These are phyloP conservation scores for Lunularia cruciata DNA, from an alignment of 225 moss, liverwort and hornwort genomes.

Conservation along the genomic window DNA sequence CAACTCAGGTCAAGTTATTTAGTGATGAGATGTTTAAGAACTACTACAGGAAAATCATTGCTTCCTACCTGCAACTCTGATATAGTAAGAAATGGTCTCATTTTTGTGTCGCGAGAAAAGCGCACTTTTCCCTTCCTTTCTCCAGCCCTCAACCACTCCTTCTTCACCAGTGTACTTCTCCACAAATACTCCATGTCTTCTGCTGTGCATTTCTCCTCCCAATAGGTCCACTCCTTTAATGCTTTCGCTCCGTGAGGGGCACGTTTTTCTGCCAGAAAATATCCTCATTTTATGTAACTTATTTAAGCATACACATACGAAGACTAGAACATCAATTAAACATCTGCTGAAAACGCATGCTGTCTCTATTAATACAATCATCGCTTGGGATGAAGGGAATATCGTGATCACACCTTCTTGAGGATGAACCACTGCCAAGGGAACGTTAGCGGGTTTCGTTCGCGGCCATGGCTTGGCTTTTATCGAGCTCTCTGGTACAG, in stretches of 20 bases:
- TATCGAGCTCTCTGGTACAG: slow-evolving; percentile 5
- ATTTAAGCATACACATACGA: too few relatives aligned
- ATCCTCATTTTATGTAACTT: neutral
- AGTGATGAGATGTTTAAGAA: too few relatives aligned
- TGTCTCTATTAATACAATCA: too few relatives aligned
- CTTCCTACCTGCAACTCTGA: slow-evolving; percentile 72
- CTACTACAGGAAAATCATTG: neutral
- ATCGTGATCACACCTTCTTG: slow-evolving; percentile 39
- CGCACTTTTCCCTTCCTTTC: slow-evolving; percentile 88
- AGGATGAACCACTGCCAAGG: slow-evolving; percentile 16
- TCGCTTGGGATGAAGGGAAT: too few relatives aligned
- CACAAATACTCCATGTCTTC: slow-evolving; percentile 81
- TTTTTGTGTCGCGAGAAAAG: slow-evolving; percentile 78
- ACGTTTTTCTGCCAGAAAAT: slow-evolving; percentile 12
- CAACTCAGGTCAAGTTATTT: too few relatives aligned
- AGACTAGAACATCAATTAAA: too few relatives aligned
- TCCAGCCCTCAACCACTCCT: slow-evolving; percentile 77
- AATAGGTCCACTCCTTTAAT: slow-evolving; percentile 81
- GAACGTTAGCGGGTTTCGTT: slow-evolving; percentile 22
- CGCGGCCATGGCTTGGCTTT: slow-evolving; percentile 36
- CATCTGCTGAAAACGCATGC: too few relatives aligned
- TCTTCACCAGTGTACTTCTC: slow-evolving; percentile 76
- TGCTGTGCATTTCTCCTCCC: slow-evolving; percentile 72
- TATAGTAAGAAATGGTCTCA: slow-evolving; percentile 75
- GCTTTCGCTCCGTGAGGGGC: too few relatives aligned